Base-by-base conservation (phyloP, 768 basidiomycete species). In the Tricholoma saponaceum region DNA sequence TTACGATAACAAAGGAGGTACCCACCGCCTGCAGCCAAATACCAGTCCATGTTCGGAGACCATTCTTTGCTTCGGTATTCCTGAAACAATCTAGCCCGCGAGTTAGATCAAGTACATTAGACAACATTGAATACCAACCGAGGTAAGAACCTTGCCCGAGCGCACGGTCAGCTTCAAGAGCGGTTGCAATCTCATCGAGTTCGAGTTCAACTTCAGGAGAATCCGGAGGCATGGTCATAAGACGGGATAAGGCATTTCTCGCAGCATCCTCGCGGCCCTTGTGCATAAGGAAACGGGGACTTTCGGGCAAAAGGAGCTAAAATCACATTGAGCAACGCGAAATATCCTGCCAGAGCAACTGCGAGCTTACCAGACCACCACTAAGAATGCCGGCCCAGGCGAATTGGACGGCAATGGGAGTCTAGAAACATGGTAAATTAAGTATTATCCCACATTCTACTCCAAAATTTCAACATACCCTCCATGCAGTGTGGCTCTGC, bases 271-370 rank as follows among this genome's bases (percentile, higher is more conserved):
- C 77, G 44, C 75, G 73, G 41, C 83, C 86, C 30, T 80, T 79
- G 76, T 87, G 87, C 72, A 94, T 77, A 41, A 87, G 78, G 79
- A 80, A 95, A 66, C 90, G 88, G 20, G 90, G 91, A 32, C 87
- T 87, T 74, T 77, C 63, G 2, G 55, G 57, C 25, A 60, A 56
- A 50, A 58, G 33, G 43, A 63, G 23, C 59, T 64, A 47, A 22
- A 43, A 3, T 2, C 18, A 7, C 2, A 37, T 56, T 46, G 30
- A 54, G 55, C 5, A 3, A 1, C 26, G 2, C 8, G 16, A n/a
- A 14, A 20, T 3, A 28, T 47, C 7, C 14, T 12, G 14, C 8
- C 18, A 10, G 18, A 52, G 22, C 12, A 23, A 47, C 16, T 35
- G 59, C 51, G 12, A 4, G 51, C 23, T 50, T 20, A 54, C 57